These are phyloP conservation scores for Rhizopogon rudus DNA, from an alignment of 768 basidiomycete genomes.

Conservation along the genomic window DNA sequence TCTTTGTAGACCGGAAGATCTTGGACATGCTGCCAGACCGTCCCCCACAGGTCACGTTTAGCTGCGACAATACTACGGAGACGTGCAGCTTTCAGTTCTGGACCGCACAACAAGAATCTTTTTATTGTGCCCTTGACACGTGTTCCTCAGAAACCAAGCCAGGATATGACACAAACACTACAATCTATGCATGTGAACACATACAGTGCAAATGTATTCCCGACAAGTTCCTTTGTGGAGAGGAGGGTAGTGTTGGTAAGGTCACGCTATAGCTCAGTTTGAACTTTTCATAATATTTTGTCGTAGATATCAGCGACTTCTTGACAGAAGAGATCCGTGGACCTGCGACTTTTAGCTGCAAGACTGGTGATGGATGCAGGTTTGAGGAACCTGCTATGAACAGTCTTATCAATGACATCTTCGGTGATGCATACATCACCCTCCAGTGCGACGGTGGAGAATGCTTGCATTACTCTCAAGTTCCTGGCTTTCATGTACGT, in stretches of 20 bases:
- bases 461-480: constrained; percentile 89
- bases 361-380: constrained; percentile 62
- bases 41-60: constrained; percentile 95
- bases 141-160: constrained; percentile 48
- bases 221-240: constrained; percentile 90
- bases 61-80: constrained; percentile 60
- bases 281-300: neutral
- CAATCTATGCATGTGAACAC: constrained; percentile 74
- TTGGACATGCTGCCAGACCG: constrained; percentile 86
- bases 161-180: constrained; percentile 65
- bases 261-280: constrained; percentile 23
- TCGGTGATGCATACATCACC: constrained; percentile 88
- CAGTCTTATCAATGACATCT: constrained; percentile 85
- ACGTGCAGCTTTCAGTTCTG: constrained; percentile 97
- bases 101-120: constrained; percentile 92
- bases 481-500: constrained; percentile 82
- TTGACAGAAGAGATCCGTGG: constrained; percentile 85
- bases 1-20: constrained; percentile 78
- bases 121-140: constrained; percentile 83
- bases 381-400: constrained; percentile 99
- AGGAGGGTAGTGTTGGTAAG: constrained; percentile 85
- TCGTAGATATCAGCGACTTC: constrained; percentile 89
- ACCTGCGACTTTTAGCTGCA: constrained; percentile 84
- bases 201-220: constrained; percentile 94
- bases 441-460: constrained; percentile 86